These are phyloP conservation scores for Ilyonectria robusta DNA, from an alignment of 2,329 filamentous ascomycete species.

Conservation along the genomic window DNA sequence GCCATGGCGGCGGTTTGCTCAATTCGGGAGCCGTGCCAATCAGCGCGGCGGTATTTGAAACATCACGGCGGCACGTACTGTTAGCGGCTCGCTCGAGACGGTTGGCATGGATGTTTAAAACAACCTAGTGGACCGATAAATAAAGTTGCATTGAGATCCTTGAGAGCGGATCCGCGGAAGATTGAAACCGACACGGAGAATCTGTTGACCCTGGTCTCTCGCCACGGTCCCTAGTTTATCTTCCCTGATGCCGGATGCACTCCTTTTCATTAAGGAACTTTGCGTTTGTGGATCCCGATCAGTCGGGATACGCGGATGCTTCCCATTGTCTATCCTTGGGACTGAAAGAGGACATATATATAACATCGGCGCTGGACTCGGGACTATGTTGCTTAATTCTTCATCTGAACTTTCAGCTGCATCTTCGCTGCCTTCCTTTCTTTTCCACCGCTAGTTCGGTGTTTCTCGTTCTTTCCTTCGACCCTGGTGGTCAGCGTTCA, in stretches of 20 bases:
- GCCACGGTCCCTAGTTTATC: not conserved
- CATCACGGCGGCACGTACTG: slow-evolving; percentile 9
- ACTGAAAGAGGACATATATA: not conserved
- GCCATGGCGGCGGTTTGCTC: not conserved
- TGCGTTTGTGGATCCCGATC: slow-evolving; percentile 5
- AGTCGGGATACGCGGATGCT: not conserved
- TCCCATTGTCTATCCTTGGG: not conserved
- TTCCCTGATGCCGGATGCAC: slow-evolving; percentile 3
- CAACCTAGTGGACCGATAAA: not conserved
- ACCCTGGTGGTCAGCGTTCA: slow-evolving; percentile 42
- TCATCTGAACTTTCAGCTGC: slow-evolving; percentile 24
- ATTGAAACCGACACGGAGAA: not conserved
- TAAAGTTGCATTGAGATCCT: slow-evolving; percentile 2
- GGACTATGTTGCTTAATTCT: not conserved
- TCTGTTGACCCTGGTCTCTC: slow-evolving; percentile 1
- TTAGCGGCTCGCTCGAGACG: slow-evolving; percentile 30
- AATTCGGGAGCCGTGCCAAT: not conserved
- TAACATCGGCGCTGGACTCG: not conserved
- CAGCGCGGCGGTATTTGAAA: not conserved
- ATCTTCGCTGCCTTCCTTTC: slow-evolving; percentile 31
- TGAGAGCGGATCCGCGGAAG: slow-evolving; percentile 7
- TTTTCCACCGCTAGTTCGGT: slow-evolving; percentile 27
- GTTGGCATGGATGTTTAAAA: slow-evolving; percentile 1
- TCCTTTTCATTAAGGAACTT: slow-evolving; percentile 30
- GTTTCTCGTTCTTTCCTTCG: slow-evolving; percentile 22